Conservation (phyloP, 805 yeast genomes). For the Metschnikowia continentalis region DNA sequence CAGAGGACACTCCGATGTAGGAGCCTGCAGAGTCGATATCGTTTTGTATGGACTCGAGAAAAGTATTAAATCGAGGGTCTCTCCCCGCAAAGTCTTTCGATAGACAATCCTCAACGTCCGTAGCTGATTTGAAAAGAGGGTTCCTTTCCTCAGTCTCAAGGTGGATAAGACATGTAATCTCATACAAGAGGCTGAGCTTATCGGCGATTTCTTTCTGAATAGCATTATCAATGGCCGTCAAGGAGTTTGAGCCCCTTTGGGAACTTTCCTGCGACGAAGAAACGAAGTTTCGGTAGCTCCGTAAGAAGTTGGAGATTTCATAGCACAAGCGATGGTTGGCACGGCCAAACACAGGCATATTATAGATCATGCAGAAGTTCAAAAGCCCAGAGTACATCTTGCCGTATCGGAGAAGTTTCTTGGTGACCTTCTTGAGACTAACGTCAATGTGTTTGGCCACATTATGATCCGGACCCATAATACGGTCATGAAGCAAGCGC, state of each 20-base stretch:
- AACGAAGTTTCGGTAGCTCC: constrained; percentile 26
- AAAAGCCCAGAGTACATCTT: constrained; percentile 55
- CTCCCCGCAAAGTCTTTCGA: constrained; percentile 7
- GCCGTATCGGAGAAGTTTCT: constrained; percentile 57
- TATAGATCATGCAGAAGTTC: constrained; percentile 58
- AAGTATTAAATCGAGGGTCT: constrained; percentile 27
- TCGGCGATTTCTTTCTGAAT: constrained; percentile 25
- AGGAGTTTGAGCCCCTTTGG: constrained; percentile 48
- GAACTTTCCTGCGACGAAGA: constrained; percentile 53
- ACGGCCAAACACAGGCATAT: constrained; percentile 56
- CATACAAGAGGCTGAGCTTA: constrained; percentile 52
- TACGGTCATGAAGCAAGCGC: constrained; percentile 30
- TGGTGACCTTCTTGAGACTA: constrained; percentile 65
- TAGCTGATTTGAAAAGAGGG: constrained; percentile 14
- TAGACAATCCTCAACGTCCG: constrained; percentile 12
- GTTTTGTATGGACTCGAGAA: constrained; percentile 35
- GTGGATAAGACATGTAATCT: constrained; percentile 50
- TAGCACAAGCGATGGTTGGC: constrained; percentile 70
- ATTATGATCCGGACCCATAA: constrained; percentile 71
- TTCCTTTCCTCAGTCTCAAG: constrained; percentile 40
- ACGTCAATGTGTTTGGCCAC: constrained; percentile 71
- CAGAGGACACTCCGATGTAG: constrained; percentile 46
- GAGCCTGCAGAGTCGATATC: constrained; percentile 43
- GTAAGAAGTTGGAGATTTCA: constrained; percentile 39
- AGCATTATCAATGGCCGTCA: constrained; percentile 50